These are phyloP conservation scores for Amesomyces nigricolor DNA, from an alignment of 2,329 filamentous ascomycete genomes.

Conservation along the genomic window DNA sequence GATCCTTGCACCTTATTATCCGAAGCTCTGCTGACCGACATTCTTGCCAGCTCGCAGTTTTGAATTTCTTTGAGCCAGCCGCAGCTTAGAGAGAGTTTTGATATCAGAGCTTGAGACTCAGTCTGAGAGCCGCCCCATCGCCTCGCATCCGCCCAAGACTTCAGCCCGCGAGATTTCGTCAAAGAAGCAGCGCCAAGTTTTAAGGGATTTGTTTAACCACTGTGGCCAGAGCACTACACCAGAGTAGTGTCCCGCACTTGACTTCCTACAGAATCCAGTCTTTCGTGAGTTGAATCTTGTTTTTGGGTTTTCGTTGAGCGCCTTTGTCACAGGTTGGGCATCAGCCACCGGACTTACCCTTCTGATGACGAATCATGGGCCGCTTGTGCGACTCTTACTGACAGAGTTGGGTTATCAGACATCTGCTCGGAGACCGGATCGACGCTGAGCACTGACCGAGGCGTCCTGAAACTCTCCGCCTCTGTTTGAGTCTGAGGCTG, in stretches of 20 bases:
- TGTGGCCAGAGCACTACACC: neutral
- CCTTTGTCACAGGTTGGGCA: neutral
- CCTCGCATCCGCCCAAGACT: neutral
- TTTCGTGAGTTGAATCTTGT: too few species aligned
- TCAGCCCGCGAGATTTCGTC: neutral
- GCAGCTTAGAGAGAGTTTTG: neutral
- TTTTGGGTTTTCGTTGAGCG: neutral
- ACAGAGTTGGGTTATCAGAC: neutral
- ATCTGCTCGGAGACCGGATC: neutral
- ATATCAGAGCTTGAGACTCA: neutral
- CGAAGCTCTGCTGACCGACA: slow-evolving; percentile 11
- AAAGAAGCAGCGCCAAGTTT: neutral
- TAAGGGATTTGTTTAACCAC: neutral
- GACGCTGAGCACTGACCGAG: neutral
- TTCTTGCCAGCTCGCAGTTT: neutral
- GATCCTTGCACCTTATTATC: neutral
- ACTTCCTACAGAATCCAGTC: too few species aligned
- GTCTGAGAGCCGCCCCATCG: neutral
- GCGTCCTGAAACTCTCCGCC: neutral
- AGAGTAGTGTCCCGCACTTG: too few species aligned
- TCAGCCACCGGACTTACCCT: neutral
- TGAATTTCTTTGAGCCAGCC: slow-evolving; percentile 6
- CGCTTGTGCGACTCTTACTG: neutral
- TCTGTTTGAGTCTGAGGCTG: slow-evolving; percentile 14
- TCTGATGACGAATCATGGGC: neutral